Evolutionary conservation across 2,329 filamentous ascomycete species (phyloP).

Genomic region (Colletotrichum spaethianum): DNA sequence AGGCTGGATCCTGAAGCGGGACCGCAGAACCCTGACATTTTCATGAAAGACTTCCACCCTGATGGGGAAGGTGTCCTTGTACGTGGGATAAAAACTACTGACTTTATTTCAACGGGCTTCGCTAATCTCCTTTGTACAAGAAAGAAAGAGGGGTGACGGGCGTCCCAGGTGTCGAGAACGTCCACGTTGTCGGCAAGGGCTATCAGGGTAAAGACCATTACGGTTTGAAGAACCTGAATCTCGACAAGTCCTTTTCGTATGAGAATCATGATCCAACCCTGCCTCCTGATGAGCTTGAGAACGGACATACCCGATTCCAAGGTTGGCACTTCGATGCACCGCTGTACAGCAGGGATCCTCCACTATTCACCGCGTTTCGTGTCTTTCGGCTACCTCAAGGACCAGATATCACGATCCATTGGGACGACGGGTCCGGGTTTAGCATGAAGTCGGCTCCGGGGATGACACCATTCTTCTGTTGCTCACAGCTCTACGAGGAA

Average conservation of each 20-base stretch:
- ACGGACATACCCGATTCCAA: slow-evolving; percentile 60
- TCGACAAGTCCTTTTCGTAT: slow-evolving; percentile 50
- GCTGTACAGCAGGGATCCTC: slow-evolving; percentile 57
- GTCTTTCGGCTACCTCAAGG: slow-evolving; percentile 54
- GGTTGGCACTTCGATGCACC: slow-evolving; percentile 64
- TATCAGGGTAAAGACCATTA: slow-evolving; percentile 61
- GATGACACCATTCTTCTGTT: slow-evolving; percentile 61
- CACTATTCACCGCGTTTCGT: slow-evolving; percentile 59
- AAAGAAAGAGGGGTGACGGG: slow-evolving; percentile 51
- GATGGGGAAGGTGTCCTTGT: slow-evolving; percentile 55
- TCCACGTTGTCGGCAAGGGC: slow-evolving; percentile 61
- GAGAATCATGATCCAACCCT: slow-evolving; percentile 54
- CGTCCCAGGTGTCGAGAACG: slow-evolving; percentile 59
- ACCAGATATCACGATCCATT: slow-evolving; percentile 55
- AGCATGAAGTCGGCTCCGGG: slow-evolving; percentile 59
- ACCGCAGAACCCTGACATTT: slow-evolving; percentile 57
- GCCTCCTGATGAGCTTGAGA: slow-evolving; percentile 51
- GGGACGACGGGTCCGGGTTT: slow-evolving; percentile 58
- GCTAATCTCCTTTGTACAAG: slow-evolving; percentile 30
- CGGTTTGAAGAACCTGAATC: slow-evolving; percentile 55
- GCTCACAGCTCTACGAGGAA: slow-evolving; percentile 56
- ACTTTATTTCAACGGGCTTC: background rate
- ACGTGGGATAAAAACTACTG: slow-evolving; percentile 29
- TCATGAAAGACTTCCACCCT: slow-evolving; percentile 57
- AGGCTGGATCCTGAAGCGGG: slow-evolving; percentile 58